Evolutionary conservation across 495 filamentous ascomycete species (phyloP).

Genomic region (Bryoglossum gracile): DNA sequence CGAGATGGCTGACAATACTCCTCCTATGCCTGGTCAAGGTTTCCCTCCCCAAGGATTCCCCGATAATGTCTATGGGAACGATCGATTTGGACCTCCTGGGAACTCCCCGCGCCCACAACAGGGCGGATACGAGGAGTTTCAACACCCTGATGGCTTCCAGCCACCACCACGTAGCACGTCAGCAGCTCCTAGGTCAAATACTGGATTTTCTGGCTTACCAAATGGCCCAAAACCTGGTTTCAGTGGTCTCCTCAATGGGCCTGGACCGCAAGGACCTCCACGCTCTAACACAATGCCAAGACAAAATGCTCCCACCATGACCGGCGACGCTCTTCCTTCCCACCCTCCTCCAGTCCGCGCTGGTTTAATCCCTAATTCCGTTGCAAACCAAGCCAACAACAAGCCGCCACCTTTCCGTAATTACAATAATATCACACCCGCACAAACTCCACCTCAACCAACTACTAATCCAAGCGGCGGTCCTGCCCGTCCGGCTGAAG

Average conservation of each 20-base stretch:
- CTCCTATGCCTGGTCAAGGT: constrained; percentile 35
- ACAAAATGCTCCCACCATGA: constrained; percentile 29
- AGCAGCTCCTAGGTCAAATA: constrained; percentile 15
- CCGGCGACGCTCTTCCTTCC: constrained; percentile 43
- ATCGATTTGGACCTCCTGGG: constrained; percentile 25
- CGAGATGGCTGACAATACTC: constrained; percentile 59
- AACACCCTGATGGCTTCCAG: constrained; percentile 19
- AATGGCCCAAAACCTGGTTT: constrained; percentile 24
- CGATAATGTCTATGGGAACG: constrained; percentile 25
- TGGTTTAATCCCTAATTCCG: constrained; percentile 54
- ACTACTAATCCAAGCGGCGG: constrained; percentile 26
- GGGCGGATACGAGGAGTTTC: constrained; percentile 11
- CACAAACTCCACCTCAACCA: constrained; percentile 27
- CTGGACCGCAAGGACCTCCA: constrained; percentile 20
- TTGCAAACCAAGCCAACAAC: constrained; percentile 38
- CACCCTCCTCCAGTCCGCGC: constrained; percentile 78
- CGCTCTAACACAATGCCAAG: constrained; percentile 28
- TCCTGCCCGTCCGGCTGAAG: constrained; percentile 52
- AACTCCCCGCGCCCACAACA: constrained; percentile 28
- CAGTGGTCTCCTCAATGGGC: constrained; percentile 23
- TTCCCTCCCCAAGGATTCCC: constrained; percentile 31
- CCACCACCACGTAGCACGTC: constrained; percentile 28
- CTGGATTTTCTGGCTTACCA: constrained; percentile 18
- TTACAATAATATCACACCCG: constrained; percentile 44
- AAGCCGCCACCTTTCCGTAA: constrained; percentile 65